phyloP scores from a whole-genome alignment of 208 protist genomes.

The Trypanosoma boissoni region DNA sequence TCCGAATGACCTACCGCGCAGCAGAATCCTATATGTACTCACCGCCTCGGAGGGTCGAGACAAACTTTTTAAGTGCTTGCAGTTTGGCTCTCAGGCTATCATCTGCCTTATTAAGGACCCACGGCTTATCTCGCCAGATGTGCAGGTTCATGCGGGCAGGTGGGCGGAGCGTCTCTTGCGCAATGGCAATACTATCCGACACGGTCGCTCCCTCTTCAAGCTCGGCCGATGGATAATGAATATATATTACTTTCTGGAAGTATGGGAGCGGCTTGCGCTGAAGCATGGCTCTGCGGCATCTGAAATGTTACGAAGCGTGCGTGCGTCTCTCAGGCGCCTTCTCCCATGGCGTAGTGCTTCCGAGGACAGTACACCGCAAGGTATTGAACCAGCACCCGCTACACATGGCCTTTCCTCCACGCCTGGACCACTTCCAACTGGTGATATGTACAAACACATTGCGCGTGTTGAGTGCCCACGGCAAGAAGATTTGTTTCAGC shows the following conservation, averaged over 20 bases:
- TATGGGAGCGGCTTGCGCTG: constrained; percentile 58
- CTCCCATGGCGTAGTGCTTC: constrained; percentile 9
- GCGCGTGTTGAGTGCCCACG: constrained; percentile 27
- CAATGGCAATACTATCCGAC: constrained; percentile 87
- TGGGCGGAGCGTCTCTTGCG: constrained; percentile 67
- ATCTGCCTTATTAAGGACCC: constrained; percentile 73
- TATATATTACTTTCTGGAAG: constrained; percentile 64
- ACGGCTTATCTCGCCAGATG: constrained; percentile 58
- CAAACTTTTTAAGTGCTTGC: constrained; percentile 76
- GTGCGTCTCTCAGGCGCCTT: neutral
- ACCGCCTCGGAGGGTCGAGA: constrained; percentile 85
- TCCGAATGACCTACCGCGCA: constrained; percentile 76
- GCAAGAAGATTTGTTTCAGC: neutral
- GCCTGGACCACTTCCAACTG: constrained; percentile 27
- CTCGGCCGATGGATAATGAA: constrained; percentile 76
- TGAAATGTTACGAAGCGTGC: constrained; percentile 16
- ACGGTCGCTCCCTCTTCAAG: constrained; percentile 85
- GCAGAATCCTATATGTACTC: constrained; percentile 80
- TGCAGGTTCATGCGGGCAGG: constrained; percentile 35
- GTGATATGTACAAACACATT: constrained; percentile 44
- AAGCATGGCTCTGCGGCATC: constrained; percentile 37
- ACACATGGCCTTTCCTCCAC: neutral
- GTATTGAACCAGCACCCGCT: no score
- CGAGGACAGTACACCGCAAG: no score
- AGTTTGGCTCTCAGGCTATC: constrained; percentile 72